Percentiles rank a stretch among this genome's conserved stretches.
Evolutionary conservation across 2,329 filamentous ascomycete genomes (phyloP).

Genomic region (Xylariaceae sp.): DNA sequence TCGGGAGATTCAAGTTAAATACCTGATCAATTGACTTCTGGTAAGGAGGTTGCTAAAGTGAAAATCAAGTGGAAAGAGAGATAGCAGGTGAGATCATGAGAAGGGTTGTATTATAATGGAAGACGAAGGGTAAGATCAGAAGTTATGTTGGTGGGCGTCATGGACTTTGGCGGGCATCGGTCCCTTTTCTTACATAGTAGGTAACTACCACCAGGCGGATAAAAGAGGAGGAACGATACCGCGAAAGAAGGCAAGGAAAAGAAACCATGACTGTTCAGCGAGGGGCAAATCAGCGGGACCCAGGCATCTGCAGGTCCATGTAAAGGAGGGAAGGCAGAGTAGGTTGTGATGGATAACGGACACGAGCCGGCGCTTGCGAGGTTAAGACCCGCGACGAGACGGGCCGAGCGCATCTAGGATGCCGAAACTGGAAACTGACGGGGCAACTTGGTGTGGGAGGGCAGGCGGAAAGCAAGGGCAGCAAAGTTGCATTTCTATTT

Average conservation of each 20-base stretch:
- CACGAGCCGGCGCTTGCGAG: conserved; percentile 19
- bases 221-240: conserved; percentile 2
- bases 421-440: conserved; percentile 20
- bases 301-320: conserved; percentile 15
- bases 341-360: conserved; percentile 9
- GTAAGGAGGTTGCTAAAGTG: not conserved
- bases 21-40: not conserved
- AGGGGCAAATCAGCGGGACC: conserved; percentile 19
- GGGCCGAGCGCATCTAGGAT: conserved; percentile 20
- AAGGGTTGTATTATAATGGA: not conserved
- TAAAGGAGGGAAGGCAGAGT: conserved; percentile 8
- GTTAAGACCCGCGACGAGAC: conserved; percentile 22
- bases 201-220: conserved; percentile 6
- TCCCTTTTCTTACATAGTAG: conserved; percentile 12
- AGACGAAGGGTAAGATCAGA: conserved; percentile 2
- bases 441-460: conserved; percentile 15
- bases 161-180: conserved; percentile 4
- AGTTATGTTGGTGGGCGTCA: not conserved
- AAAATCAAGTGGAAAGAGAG: not conserved
- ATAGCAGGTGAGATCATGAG: not conserved
- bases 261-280: conserved; percentile 5
- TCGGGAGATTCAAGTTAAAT: not conserved
- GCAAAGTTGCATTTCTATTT: conserved; percentile 3
- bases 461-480: conserved; percentile 1
- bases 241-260: not conserved